Percentiles rank a stretch among this genome's conserved stretches.
Conservation (phyloP, 2,329 filamentous ascomycete genomes). For the Sclerotinia subarctica region DNA sequence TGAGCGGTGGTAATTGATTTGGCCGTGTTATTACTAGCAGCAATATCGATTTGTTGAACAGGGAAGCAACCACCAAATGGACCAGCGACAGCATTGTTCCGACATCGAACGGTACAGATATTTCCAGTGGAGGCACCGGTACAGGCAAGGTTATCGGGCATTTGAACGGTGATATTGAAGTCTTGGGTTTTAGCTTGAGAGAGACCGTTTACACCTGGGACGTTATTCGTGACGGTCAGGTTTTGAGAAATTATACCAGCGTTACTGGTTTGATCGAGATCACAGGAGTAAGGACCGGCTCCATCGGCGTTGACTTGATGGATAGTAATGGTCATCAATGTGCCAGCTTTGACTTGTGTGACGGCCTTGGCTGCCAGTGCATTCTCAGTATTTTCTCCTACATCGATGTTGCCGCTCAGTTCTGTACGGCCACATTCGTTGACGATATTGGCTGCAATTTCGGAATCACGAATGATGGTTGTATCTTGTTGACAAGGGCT, state of each 20-base stretch:
- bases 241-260: constrained; percentile 46
- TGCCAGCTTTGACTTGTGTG: constrained; percentile 49
- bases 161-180: constrained; percentile 55
- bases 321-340: constrained; percentile 47
- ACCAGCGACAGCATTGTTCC: constrained; percentile 55
- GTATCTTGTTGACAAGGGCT: constrained; percentile 65
- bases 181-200: constrained; percentile 47
- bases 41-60: constrained; percentile 51
- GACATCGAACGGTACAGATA: constrained; percentile 57
- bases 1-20: constrained; percentile 47
- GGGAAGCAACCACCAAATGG: constrained; percentile 58
- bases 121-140: constrained; percentile 51
- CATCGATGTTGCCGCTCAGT: constrained; percentile 58
- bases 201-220: constrained; percentile 50
- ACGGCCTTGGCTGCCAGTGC: constrained; percentile 46
- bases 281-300: constrained; percentile 54
- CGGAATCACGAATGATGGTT: constrained; percentile 59
- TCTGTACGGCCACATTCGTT: constrained; percentile 63
- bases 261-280: constrained; percentile 47
- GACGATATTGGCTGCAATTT: constrained; percentile 51
- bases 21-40: constrained; percentile 44
- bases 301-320: constrained; percentile 55
- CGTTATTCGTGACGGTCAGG: constrained; percentile 55
- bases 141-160: constrained; percentile 51
- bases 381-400: constrained; percentile 54